Evolutionary conservation across 257 asterid species (phyloP).

Genomic region (Solanum ossicruentum): DNA sequence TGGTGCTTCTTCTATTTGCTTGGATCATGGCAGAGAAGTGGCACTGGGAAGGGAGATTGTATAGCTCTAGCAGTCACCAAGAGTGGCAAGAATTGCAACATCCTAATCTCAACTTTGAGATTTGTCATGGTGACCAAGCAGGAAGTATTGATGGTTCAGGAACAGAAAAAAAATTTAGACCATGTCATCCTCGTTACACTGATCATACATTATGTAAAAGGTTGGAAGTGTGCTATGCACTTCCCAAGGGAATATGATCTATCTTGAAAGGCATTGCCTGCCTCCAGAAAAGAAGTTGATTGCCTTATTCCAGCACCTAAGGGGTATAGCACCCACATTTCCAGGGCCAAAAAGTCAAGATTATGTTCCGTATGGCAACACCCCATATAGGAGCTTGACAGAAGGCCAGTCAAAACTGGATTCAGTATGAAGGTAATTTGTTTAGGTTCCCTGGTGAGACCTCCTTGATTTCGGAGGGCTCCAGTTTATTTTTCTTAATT

Average conservation of each 20-base stretch:
- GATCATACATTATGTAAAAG: conserved; percentile 84
- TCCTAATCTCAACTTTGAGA: conserved; percentile 65
- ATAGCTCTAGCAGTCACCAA: conserved; percentile 71
- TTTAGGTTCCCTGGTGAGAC: conserved; percentile 51
- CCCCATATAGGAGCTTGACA: conserved; percentile 92
- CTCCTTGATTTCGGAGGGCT: too few relatives aligned
- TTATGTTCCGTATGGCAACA: conserved; percentile 85
- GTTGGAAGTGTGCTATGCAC: conserved; percentile 78
- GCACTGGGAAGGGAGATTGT: conserved; percentile 82
- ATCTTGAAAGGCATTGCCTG: conserved; percentile 90
- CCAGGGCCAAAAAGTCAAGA: conserved; percentile 95
- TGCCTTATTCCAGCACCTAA: conserved; percentile 91
- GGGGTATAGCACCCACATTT: conserved; percentile 81
- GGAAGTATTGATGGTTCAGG: conserved; percentile 47
- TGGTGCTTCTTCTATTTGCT: conserved; percentile 87
- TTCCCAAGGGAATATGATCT: conserved; percentile 84
- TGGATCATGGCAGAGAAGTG: conserved; percentile 97
- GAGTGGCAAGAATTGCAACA: conserved; percentile 49
- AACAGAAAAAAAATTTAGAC: conserved; percentile 29
- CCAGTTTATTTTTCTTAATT: too few relatives aligned
- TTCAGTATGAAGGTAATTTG: conserved; percentile 84
- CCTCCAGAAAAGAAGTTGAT: conserved; percentile 59
- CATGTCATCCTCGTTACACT: conserved; percentile 54
- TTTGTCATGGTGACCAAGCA: conserved; percentile 48
- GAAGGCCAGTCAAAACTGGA: conserved; percentile 96